These are phyloP conservation scores for Yarrowia sp. DNA, from an alignment of 805 yeast genomes.

Conservation along the genomic window DNA sequence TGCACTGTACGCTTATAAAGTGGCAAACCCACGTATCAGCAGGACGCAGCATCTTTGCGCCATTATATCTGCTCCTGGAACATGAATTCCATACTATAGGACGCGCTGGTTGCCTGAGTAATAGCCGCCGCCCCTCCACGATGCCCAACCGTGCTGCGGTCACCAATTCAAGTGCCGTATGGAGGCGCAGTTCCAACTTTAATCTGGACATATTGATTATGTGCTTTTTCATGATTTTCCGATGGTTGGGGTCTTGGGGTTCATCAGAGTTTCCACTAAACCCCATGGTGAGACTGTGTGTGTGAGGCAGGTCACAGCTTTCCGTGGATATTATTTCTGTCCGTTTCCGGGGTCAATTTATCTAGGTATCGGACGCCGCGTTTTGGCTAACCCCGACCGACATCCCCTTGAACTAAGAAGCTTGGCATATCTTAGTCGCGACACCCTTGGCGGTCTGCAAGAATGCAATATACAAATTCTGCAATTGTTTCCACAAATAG, in stretches of 20 bases:
- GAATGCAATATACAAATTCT: no score
- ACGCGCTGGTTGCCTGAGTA: neutral
- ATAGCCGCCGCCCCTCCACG: neutral
- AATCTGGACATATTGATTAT: neutral
- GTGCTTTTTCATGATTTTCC: neutral
- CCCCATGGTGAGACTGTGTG: no score
- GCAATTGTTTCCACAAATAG: no score
- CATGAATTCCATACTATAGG: neutral
- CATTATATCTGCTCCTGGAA: neutral
- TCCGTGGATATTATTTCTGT: no score
- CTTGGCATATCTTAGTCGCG: no score
- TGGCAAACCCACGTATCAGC: neutral
- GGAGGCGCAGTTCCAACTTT: slow-evolving; percentile 26
- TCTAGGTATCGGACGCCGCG: no score
- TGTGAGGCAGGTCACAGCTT: no score
- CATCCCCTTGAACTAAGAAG: no score
- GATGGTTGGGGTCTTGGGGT: neutral
- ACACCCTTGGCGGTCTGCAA: no score
- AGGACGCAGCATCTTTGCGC: neutral
- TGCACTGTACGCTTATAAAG: neutral
- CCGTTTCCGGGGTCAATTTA: no score
- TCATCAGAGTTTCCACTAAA: neutral
- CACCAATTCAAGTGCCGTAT: neutral
- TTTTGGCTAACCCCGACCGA: no score
- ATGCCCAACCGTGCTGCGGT: neutral